Evolutionary conservation across 208 protist genomes (phyloP).

Genomic region (Paratrypanosoma confusum): DNA sequence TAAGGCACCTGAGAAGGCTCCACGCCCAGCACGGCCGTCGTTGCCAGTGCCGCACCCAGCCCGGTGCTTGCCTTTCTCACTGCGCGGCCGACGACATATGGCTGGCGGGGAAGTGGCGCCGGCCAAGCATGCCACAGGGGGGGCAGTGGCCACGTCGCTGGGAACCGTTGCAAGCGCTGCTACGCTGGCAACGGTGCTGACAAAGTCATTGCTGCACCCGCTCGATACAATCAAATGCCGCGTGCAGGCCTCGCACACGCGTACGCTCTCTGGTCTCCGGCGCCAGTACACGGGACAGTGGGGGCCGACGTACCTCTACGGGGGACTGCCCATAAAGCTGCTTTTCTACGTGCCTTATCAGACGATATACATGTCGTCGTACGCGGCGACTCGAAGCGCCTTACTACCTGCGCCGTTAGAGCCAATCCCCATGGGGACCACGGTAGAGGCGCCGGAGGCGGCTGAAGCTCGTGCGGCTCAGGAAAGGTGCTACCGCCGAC

Average conservation of each 20-base stretch:
- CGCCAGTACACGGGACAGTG: conserved; percentile 46
- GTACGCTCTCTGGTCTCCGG: no score
- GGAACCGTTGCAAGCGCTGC: conserved; percentile 31
- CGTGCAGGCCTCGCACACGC: no score
- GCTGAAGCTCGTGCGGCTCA: conserved; percentile 3
- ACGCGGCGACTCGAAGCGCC: conserved; percentile 21
- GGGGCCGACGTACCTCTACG: conserved; percentile 48
- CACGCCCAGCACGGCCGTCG: no score
- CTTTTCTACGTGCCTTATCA: conserved; percentile 71
- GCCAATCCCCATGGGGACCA: not conserved
- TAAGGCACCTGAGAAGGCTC: no score
- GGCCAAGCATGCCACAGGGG: no score
- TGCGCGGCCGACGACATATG: no score
- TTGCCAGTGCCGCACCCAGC: no score
- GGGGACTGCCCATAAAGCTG: conserved; percentile 61
- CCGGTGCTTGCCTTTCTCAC: no score
- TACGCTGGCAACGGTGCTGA: conserved; percentile 28
- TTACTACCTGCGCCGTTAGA: conserved; percentile 3
- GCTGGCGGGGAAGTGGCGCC: no score
- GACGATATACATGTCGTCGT: conserved; percentile 53
- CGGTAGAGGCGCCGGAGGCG: not conserved
- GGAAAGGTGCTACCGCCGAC: conserved; percentile 10
- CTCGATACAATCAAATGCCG: conserved; percentile 80
- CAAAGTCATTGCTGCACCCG: conserved; percentile 70
- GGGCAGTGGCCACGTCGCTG: no score